Base-by-base conservation (phyloP, 208 protist species). In the Leishmania arabica region DNA sequence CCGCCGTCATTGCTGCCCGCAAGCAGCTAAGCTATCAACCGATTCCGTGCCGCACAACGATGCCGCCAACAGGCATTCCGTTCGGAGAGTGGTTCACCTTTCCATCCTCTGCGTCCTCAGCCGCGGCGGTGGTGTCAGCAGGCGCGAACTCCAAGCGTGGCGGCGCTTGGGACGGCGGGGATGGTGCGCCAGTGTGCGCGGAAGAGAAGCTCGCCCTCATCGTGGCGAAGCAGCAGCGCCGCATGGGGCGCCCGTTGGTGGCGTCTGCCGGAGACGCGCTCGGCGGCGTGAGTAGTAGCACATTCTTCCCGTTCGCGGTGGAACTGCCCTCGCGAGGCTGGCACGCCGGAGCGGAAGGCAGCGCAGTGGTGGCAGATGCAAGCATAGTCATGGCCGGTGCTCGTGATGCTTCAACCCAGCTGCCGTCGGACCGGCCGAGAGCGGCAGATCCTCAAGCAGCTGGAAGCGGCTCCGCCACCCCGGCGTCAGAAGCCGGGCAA, bases 321-420 rank as follows among this genome's bases (percentile, higher is more conserved):
- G 90, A 95, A 24, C 84, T 97, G 15, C 93, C 95, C 31, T 90
- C 88, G 72, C 95, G 94, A 64, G 93, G 93, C 19, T 96, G 92
- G 93, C 60, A 66, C 47, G 21, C 86, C 21, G 34, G 31, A 4
- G 37, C 69, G 1, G 73, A 49, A 31, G 81, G 72, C 27, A 74
- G 53, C 8, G 75, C 53, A 24, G 53, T 84, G 37, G 69, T 66
- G 45, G 69, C 27, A 2, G 78, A 88, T 6, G 31, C 68, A 13
- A 78, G 79, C 78, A 64, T n/a, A 21, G 8, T 70, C 17, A 75
- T 68, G 5, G 51, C 51, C 42, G 60, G 68, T n/a, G 49, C 68
- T 6, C 21, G 42, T 65, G 51, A 31, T 62, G 19, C 17, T 76
- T 42, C 51, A 54, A 73, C 42, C 24, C 69, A 51, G 54, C 40